Evolutionary conservation across 2,329 filamentous ascomycete species (phyloP).

Genomic region (Pseudogymnoascus sp.): DNA sequence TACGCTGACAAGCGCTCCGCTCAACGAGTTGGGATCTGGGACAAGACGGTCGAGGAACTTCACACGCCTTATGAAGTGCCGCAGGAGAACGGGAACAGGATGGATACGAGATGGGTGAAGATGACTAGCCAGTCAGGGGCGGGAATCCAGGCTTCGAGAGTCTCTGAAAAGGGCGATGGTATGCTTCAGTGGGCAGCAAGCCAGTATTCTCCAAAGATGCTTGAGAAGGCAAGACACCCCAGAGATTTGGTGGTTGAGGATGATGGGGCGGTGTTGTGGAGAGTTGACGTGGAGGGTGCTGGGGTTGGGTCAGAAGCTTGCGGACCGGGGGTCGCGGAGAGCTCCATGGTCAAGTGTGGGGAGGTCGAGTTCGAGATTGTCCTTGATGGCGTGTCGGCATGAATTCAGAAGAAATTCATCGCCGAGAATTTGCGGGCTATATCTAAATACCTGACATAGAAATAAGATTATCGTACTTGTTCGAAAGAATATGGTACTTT

Average conservation of each 20-base stretch:
- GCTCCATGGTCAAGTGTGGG: constrained; percentile 36
- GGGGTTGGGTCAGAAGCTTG: constrained; percentile 45
- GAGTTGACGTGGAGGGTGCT: constrained; percentile 38
- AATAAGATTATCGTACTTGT: not conserved
- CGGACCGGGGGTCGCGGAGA: constrained; percentile 41
- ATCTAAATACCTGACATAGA: not conserved
- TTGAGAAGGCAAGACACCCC: constrained; percentile 56
- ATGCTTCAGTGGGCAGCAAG: constrained; percentile 45
- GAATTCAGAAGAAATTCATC: not conserved
- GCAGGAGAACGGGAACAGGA: constrained; percentile 60
- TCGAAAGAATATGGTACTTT: not conserved
- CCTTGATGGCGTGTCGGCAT: constrained; percentile 26
- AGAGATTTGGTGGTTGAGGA: constrained; percentile 50
- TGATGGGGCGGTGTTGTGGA: constrained; percentile 37
- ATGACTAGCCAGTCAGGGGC: constrained; percentile 22
- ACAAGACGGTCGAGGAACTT: constrained; percentile 39
- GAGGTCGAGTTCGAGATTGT: constrained; percentile 37
- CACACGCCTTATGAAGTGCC: constrained; percentile 58
- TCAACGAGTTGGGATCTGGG: constrained; percentile 46
- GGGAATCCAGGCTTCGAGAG: constrained; percentile 26
- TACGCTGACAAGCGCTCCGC: constrained; percentile 56
- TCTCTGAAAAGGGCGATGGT: constrained; percentile 34
- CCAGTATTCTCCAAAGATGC: constrained; percentile 43
- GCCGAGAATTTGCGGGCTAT: not conserved
- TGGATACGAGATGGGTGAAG: constrained; percentile 51